Evolutionary conservation across 2,329 filamentous ascomycete genomes (phyloP), one percentile per base, ranked within the genome.

Genomic region (Arthrobotrys sinensis): DNA sequence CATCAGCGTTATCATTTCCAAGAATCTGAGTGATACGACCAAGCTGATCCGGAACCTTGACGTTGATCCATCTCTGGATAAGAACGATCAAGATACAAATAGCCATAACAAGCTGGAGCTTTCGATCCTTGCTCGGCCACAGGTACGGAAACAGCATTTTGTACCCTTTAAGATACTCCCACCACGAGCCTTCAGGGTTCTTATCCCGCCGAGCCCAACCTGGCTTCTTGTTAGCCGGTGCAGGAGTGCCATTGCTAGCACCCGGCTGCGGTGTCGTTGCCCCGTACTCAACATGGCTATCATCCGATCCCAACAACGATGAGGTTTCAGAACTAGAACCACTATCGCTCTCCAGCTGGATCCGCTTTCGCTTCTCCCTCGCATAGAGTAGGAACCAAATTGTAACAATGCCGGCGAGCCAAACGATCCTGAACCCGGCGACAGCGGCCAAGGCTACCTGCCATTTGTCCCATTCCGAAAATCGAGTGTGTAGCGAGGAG

Each of bases 111-210:
- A 93, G 80, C 85, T 97, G 91, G 69, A 99, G 87, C 80, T 87
- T 88, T 43, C 87, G 85, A 63, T 93, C 91, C 82, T 95, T 95
- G 82, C 91, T 92, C 0, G 96, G 96, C 96, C 96, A 99, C 75
- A 98, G 89, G 83, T 98, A 99, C 0, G 94, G 95, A 83, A 98
- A 96, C 85, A 99, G 97, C 64, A 97, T 87, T 11, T 91, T 92
- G 84, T 98, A 99, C 53, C 95, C 94, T 80, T 91, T 91, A 78
- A 97, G 86, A 84, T 99, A 99, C 83, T 98, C 94, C 90, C 92
- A 97, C 96, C 96, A 99, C 65, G 80, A 81, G 53, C 81, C 80
- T 91, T 96, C 81, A 92, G 93, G 81, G 92, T 92, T 1, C 93
- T 94, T 7, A 93, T 93, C 95, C 43, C 92, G 91, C 1, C 94